phyloP scores from a whole-genome alignment of 192 early-diverging fungal species.

The Diversispora eburnea region DNA sequence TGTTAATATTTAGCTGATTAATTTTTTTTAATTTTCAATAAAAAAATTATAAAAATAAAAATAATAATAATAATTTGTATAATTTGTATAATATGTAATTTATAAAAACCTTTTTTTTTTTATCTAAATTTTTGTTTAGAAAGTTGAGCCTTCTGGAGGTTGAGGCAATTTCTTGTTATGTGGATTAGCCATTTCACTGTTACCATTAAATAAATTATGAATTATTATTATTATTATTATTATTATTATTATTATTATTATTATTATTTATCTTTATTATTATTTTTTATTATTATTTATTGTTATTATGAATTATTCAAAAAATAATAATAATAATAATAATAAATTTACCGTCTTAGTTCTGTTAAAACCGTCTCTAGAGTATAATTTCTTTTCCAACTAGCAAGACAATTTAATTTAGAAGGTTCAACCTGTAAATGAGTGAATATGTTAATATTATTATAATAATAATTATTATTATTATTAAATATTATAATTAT shows the following conservation, averaged over 20 bases:
- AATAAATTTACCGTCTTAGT: slow-evolving; percentile 62
- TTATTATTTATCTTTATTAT: too few relatives aligned
- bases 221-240: background rate
- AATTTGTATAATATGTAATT: too few relatives aligned
- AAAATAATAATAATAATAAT: background rate
- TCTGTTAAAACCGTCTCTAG: slow-evolving; percentile 81
- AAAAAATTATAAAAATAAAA: too few relatives aligned
- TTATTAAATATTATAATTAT: background rate
- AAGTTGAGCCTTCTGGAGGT: slow-evolving; percentile 77
- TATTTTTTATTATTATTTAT: background rate
- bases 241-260: background rate
- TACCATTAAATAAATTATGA: too few relatives aligned
- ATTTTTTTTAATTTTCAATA: too few relatives aligned
- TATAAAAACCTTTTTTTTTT: too few relatives aligned
- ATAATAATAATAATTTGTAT: too few relatives aligned
- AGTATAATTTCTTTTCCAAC: slow-evolving; percentile 78
- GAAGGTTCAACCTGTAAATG: slow-evolving; percentile 57
- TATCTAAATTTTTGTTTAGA: slow-evolving; percentile 28
- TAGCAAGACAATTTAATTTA: slow-evolving; percentile 68
- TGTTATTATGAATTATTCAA: background rate
- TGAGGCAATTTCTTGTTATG: slow-evolving; percentile 82
- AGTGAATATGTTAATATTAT: background rate
- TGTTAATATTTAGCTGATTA: too few relatives aligned
- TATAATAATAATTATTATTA: background rate
- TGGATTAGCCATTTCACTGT: slow-evolving; percentile 84